Conservation (phyloP, 345 rosid species). For the Pistacia atlantica region DNA sequence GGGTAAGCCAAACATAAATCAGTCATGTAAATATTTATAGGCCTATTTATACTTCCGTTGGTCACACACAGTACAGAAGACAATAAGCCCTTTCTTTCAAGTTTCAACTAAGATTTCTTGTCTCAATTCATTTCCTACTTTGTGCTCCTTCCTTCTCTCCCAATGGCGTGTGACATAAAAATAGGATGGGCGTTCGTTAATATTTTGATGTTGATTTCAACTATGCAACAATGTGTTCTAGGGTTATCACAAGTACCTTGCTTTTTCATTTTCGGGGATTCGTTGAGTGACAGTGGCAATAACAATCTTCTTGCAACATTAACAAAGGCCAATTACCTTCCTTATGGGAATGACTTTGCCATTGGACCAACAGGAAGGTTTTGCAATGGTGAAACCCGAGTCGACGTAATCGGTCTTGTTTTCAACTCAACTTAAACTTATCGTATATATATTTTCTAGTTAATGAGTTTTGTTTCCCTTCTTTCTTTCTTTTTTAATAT, state of each 20-base stretch:
- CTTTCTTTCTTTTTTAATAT: too few relatives aligned
- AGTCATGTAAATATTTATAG: too few relatives aligned
- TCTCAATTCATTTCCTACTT: too few relatives aligned
- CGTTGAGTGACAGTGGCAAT: slow-evolving; percentile 32
- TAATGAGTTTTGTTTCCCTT: too few relatives aligned
- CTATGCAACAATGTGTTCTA: neutral
- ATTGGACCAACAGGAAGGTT: slow-evolving; percentile 35
- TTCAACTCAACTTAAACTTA: neutral
- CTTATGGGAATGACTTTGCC: slow-evolving; percentile 34
- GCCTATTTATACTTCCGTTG: too few relatives aligned
- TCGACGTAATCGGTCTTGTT: slow-evolving; percentile 26
- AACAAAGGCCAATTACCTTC: slow-evolving; percentile 23
- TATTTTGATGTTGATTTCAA: neutral
- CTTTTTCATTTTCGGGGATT: slow-evolving; percentile 40
- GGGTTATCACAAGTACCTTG: slow-evolving; percentile 29
- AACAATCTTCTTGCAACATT: slow-evolving; percentile 23
- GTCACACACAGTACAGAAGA: too few relatives aligned
- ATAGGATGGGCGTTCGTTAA: neutral
- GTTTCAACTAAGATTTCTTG: too few relatives aligned
- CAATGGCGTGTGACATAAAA: neutral
- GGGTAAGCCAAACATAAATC: too few relatives aligned
- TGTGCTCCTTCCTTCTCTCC: too few relatives aligned
- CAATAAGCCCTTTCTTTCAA: too few relatives aligned
- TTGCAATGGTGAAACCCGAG: slow-evolving; percentile 24
- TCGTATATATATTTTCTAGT: too few relatives aligned